These are phyloP conservation scores for Phycomyces blakesleeanus DNA, from an alignment of 192 early-diverging fungal species.

Conservation along the genomic window DNA sequence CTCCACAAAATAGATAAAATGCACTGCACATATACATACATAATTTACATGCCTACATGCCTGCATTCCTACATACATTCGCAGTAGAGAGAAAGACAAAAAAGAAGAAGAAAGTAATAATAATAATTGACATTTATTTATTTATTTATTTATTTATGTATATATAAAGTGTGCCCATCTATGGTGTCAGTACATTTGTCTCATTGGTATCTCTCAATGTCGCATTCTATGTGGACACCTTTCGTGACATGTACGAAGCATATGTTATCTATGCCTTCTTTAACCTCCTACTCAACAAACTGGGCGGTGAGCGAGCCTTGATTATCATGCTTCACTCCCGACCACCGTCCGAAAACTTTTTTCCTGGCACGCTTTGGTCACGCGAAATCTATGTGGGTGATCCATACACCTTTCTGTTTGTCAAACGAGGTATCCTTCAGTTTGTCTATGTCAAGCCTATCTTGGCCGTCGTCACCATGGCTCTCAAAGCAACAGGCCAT, in stretches of 20 bases:
- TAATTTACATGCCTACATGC: too few species aligned
- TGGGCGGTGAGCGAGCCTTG: slow-evolving; percentile 85
- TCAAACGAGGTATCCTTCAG: slow-evolving; percentile 91
- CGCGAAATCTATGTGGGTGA: slow-evolving; percentile 81
- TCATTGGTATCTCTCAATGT: slow-evolving; percentile 67
- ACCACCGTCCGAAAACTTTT: slow-evolving; percentile 75
- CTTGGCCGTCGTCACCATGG: slow-evolving; percentile 73
- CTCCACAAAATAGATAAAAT: too few species aligned
- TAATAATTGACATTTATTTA: slow-evolving; percentile 49
- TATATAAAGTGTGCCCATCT: slow-evolving; percentile 86
- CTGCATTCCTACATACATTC: too few species aligned
- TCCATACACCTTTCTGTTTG: slow-evolving; percentile 80
- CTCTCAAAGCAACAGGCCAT: slow-evolving; percentile 62
- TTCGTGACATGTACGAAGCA: slow-evolving; percentile 92
- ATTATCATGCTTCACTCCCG: slow-evolving; percentile 75
- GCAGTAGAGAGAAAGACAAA: too few species aligned
- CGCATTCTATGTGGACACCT: slow-evolving; percentile 83
- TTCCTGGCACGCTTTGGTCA: slow-evolving; percentile 72
- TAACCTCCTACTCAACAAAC: slow-evolving; percentile 78
- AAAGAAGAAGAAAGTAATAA: too few species aligned
- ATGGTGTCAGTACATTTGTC: slow-evolving; percentile 78
- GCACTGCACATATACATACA: too few species aligned
- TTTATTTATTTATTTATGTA: slow-evolving; percentile 84
- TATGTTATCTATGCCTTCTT: slow-evolving; percentile 97
- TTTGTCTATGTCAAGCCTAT: slow-evolving; percentile 89